Base-by-base conservation (phyloP, 2,329 filamentous ascomycete genomes). In the Phaeosphaeriaceae sp. region DNA sequence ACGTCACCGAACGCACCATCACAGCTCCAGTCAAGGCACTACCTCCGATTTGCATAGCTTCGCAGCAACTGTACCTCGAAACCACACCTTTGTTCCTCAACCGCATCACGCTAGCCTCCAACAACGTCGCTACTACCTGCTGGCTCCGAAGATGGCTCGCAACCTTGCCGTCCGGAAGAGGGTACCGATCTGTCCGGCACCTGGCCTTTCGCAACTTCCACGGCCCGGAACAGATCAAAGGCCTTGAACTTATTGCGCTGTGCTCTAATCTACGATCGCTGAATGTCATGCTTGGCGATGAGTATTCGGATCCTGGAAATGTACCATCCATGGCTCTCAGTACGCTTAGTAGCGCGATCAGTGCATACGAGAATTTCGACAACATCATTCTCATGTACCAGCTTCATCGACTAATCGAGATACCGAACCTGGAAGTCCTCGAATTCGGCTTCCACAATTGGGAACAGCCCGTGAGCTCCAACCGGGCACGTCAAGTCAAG, bases 401-500 rank as follows among this genome's bases (percentile, higher is more conserved):
- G 23, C 52, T 61, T 30, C 44, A 49, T 17, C 52, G 22, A 10
- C 30, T 58, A 11, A 17, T 54, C 3, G 52, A 55, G 0, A 24
- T 58, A 7, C 52, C 52, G 9, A 61, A 53, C 2, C 46, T 61
- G 42, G 44, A 55, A 26, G 26, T 40, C 4, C 17, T 61, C 9
- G 21, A 50, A 13, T 61, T 58, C 47, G 58, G 58, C 13, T 61
- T 61, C n/a, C 55, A 61, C 32, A 52, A 58, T 46, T 61, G 58
- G 58, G 44, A 55, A 11, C 40, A 44, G 24, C 43, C 49, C 13
- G 28, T 58, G 2, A 61, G 58, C 13, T 21, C n/a, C 21, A 35
- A 55, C 9, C 42, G 54, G 44, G 55, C 54, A 9, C 42, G 52
- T 6, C 55, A 58, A 48, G 52, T 61, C 11, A 57, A 43, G 32